A percentile compares a stretch with the other conserved stretches of the same genome.
These are phyloP conservation scores for Kwoniella dendrophila DNA, from an alignment of 768 basidiomycete species.

Conservation along the genomic window DNA sequence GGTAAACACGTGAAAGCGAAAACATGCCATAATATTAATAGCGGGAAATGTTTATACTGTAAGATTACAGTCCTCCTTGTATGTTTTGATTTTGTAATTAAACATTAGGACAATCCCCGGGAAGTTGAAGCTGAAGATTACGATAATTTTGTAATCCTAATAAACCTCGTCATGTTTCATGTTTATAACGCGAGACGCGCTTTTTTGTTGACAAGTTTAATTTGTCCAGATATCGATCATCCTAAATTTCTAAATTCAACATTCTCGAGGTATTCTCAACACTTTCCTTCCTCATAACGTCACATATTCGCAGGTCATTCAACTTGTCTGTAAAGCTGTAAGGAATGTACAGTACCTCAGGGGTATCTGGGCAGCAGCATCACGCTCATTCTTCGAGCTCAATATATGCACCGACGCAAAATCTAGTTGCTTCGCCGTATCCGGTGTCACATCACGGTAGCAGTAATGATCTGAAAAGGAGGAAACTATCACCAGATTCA, in stretches of 20 bases:
- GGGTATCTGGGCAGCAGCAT: not conserved
- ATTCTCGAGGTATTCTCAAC: not conserved
- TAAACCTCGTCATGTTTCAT: no score
- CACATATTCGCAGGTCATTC: no score
- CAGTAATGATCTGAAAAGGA: conserved; percentile 12
- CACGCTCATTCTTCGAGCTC: not conserved
- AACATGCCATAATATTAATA: not conserved
- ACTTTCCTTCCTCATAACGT: not conserved
- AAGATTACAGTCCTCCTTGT: no score
- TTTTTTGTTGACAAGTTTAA: not conserved
- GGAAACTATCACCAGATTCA: conserved; percentile 14
- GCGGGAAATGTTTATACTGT: no score
- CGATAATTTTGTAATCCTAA: no score
- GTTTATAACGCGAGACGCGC: not conserved
- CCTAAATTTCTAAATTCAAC: not conserved
- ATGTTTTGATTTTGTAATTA: no score
- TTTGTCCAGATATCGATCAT: no score
- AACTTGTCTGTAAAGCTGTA: no score
- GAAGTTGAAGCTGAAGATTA: no score
- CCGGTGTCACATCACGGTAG: not conserved
- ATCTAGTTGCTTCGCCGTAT: not conserved
- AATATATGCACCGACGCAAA: not conserved
- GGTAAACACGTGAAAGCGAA: not conserved
- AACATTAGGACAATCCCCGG: no score
- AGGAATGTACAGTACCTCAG: no score